These are phyloP conservation scores for Porodaedalea pini DNA, from an alignment of 1,284 basidiomycete species.

Conservation along the genomic window DNA sequence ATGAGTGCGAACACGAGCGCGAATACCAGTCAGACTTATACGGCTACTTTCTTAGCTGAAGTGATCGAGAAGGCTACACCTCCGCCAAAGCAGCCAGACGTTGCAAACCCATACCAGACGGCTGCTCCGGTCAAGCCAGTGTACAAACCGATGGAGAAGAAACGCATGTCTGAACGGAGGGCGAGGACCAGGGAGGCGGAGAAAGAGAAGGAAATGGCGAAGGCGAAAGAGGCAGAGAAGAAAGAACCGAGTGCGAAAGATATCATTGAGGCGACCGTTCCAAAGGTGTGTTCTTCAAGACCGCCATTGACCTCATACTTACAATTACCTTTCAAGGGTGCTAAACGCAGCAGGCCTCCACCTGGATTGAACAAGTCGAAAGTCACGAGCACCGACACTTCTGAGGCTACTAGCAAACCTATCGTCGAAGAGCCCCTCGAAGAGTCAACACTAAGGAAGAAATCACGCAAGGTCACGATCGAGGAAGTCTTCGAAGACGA, in stretches of 20 bases:
- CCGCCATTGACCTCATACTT: neutral
- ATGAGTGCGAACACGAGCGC: neutral
- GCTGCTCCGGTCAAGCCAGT: constrained; percentile 52
- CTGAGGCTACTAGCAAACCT: constrained; percentile 26
- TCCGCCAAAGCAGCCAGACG: constrained; percentile 51
- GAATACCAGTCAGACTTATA: constrained; percentile 45
- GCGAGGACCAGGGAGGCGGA: constrained; percentile 25
- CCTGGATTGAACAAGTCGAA: constrained; percentile 32
- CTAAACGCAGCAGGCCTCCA: constrained; percentile 67
- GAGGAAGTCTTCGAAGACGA: constrained; percentile 36
- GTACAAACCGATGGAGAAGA: constrained; percentile 37
- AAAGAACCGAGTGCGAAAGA: constrained; percentile 48
- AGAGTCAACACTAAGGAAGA: constrained; percentile 9
- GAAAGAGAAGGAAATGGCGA: constrained; percentile 28
- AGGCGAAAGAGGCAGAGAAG: constrained; percentile 27
- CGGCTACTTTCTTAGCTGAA: constrained; percentile 61
- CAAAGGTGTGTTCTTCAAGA: constrained; percentile 45
- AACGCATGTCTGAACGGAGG: constrained; percentile 26
- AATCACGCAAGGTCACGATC: constrained; percentile 24
- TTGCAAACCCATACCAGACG: constrained; percentile 69
- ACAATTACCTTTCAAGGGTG: constrained; percentile 43
- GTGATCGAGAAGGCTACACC: constrained; percentile 66
- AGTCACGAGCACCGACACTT: neutral
- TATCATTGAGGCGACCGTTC: constrained; percentile 69
- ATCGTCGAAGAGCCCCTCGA: constrained; percentile 34